phyloP scores from a whole-genome alignment of 2,329 filamentous ascomycete genomes.

The Boeremia exigua region DNA sequence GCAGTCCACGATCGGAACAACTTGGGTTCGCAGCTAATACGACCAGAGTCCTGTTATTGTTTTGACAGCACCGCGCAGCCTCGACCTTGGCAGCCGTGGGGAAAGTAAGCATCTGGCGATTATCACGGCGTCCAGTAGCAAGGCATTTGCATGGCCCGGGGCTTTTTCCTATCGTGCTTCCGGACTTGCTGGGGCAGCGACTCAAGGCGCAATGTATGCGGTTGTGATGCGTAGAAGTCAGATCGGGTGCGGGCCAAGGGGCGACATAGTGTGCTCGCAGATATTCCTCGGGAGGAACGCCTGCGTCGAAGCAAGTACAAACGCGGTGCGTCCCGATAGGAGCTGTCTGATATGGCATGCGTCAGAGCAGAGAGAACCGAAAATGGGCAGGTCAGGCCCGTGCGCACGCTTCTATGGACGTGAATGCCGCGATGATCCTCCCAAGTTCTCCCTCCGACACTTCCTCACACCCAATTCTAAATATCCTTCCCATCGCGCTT shows the following conservation, averaged over 20 bases:
- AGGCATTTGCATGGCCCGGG: neutral
- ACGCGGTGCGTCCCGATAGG: slow-evolving; percentile 10
- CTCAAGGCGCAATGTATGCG: neutral
- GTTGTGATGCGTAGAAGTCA: slow-evolving; percentile 1
- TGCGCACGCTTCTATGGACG: slow-evolving; percentile 14
- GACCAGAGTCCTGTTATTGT: neutral
- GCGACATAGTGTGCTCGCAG: neutral
- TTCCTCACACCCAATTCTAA: slow-evolving; percentile 30
- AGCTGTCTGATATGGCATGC: slow-evolving; percentile 8
- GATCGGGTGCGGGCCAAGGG: neutral
- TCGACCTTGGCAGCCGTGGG: neutral
- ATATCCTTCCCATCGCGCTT: slow-evolving; percentile 23
- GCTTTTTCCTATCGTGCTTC: neutral
- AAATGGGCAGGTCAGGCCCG: neutral
- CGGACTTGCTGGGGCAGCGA: neutral
- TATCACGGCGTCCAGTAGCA: neutral
- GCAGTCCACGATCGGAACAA: slow-evolving; percentile 1
- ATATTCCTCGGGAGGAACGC: neutral
- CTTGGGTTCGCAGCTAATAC: neutral
- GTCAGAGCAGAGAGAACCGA: slow-evolving; percentile 15
- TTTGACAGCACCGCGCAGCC: neutral
- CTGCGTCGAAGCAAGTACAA: slow-evolving; percentile 5
- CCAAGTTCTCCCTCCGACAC: slow-evolving; percentile 30
- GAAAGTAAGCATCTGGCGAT: neutral
- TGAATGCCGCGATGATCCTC: slow-evolving; percentile 27